A percentile compares a stretch with the other conserved stretches of the same genome.
phyloP scores from a whole-genome alignment of 2,329 filamentous ascomycete genomes.

The Aspergillus aculeatus region DNA sequence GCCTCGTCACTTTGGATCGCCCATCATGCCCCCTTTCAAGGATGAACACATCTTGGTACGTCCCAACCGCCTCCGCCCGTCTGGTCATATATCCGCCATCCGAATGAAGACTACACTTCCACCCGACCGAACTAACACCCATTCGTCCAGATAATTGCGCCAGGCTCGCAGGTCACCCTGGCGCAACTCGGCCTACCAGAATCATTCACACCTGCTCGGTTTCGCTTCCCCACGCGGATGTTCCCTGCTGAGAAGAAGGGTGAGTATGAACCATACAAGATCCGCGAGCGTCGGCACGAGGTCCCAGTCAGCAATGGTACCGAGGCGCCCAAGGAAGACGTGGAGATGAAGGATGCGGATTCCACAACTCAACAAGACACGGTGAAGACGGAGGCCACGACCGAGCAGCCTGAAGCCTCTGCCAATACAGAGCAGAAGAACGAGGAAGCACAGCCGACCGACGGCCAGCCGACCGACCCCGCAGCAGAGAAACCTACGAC shows the following conservation, averaged over 20 bases:
- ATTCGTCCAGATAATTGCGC: conserved; percentile 49
- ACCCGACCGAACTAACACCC: conserved; percentile 5
- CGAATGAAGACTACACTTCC: background rate
- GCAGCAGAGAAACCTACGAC: conserved; percentile 30
- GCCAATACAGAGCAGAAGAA: conserved; percentile 13
- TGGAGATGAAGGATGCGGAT: conserved; percentile 48
- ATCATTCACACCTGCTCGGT: conserved; percentile 83
- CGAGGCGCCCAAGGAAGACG: conserved; percentile 37
- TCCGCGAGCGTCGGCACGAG: conserved; percentile 54
- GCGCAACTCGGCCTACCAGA: conserved; percentile 88
- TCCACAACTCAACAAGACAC: conserved; percentile 23
- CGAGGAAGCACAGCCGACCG: conserved; percentile 28
- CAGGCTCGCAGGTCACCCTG: conserved; percentile 82
- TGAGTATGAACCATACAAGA: conserved; percentile 77
- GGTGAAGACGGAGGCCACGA: background rate
- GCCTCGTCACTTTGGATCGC: conserved; percentile 11
- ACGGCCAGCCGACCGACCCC: conserved; percentile 22
- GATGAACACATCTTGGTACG: conserved; percentile 54
- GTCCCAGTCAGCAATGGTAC: conserved; percentile 29
- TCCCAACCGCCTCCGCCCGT: background rate
- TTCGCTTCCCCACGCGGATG: conserved; percentile 90
- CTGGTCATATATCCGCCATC: background rate
- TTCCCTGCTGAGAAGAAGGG: conserved; percentile 75
- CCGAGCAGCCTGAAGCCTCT: background rate
- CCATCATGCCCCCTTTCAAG: conserved; percentile 51